Base-by-base conservation (phyloP, 129 eudicot genomes). In the Lactuca saligna region DNA sequence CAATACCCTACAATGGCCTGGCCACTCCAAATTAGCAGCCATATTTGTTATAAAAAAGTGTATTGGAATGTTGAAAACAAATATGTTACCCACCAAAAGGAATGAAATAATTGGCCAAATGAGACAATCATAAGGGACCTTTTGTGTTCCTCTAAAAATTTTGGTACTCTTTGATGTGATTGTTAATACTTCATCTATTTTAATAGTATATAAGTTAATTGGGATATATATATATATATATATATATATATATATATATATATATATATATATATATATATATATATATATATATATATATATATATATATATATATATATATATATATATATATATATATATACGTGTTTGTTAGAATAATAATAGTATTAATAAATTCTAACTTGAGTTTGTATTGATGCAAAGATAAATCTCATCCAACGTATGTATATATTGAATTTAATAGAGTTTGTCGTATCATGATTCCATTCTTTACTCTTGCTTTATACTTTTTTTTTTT, bases 11-110 rank as follows among this genome's bases (percentile, higher is more conserved):
- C 65, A 63, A 46, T 66, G 61, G 64, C 58, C 39, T 50, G 72
- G 63, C 68, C 65, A 68, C 38, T 76, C 64, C 61, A 15, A 65
- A 64, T 42, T 64, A 37, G 57, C 44, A 63, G 63, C 50, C 62
- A 76, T 53, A 31, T 59, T 50, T 68, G 39, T 49, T 68, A 7
- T 51, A 53, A 34, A 57, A 57, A 17, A 10, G 67, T 25, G 39
- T 68, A 34, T 76, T 68, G 75, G 75, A 69, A 76, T 76, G 70
- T 68, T 39, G 37, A 9, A 12, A 76, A 62, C 64, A 51, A 76
- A 53, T 35, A 59, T 68, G 75, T 61, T 76, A 61, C 80, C 69
- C 70, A 61, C 64, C 62, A 76, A 67, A 75, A 53, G 70, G 80
- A 68, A 76, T 76, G 80, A 54, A 68, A 37, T 75, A 29, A 75